These are phyloP conservation scores for Phytophthora nicotianae DNA, from an alignment of 352 stramenopile genomes.

Conservation along the genomic window DNA sequence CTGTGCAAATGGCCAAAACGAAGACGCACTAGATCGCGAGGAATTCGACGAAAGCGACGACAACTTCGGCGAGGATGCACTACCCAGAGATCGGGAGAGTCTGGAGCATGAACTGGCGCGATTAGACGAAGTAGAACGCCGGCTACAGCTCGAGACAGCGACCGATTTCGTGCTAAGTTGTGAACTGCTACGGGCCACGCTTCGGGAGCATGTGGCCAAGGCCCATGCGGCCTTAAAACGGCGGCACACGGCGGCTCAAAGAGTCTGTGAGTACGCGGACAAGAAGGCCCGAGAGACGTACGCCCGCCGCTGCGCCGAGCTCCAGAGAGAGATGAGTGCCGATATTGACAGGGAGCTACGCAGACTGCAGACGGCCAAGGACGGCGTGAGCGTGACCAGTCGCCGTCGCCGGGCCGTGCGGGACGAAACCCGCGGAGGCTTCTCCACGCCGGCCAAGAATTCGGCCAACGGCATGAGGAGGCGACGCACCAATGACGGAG, in stretches of 20 bases:
- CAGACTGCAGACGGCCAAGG: slow-evolving; percentile 57
- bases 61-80: slow-evolving; percentile 23
- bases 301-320: slow-evolving; percentile 48
- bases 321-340: slow-evolving; percentile 55
- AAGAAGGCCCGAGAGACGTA: slow-evolving; percentile 46
- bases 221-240: slow-evolving; percentile 40
- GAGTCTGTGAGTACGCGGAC: slow-evolving; percentile 51
- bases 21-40: slow-evolving; percentile 13
- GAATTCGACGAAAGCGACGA: slow-evolving; percentile 20
- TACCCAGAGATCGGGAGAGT: slow-evolving; percentile 33
- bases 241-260: slow-evolving; percentile 25
- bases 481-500: slow-evolving; percentile 26
- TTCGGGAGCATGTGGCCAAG: slow-evolving; percentile 27
- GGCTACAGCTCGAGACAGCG: slow-evolving; percentile 39
- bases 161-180: slow-evolving; percentile 45
- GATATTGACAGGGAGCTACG: slow-evolving; percentile 63
- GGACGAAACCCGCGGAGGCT: slow-evolving; percentile 22
- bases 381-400: slow-evolving; percentile 72
- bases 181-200: slow-evolving; percentile 29
- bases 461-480: slow-evolving; percentile 23
- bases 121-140: slow-evolving; percentile 30
- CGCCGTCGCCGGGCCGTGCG: slow-evolving; percentile 44
- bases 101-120: slow-evolving; percentile 36
- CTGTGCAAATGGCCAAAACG: slow-evolving; percentile 17
- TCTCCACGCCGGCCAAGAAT: slow-evolving; percentile 23